Evolutionary conservation across 2,329 filamentous ascomycete species (phyloP).

Genomic region (Colletotrichum horii): DNA sequence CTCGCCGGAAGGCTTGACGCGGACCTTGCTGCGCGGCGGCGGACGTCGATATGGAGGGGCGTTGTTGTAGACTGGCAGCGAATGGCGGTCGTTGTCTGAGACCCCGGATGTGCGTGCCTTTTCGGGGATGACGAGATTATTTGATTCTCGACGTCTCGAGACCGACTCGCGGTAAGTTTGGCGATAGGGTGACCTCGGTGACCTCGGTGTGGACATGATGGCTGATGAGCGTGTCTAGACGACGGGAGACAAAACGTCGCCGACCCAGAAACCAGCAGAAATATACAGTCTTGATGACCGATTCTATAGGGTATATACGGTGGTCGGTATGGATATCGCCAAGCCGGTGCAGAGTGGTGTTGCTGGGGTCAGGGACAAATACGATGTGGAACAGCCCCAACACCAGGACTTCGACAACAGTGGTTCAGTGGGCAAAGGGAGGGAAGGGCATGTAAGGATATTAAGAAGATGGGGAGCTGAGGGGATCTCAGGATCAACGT

Average conservation of each 20-base stretch:
- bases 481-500: neutral
- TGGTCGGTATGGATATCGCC: neutral
- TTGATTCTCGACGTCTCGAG: conserved; percentile 7
- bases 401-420: neutral
- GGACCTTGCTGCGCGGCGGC: conserved; percentile 42
- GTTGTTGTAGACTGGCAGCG: conserved; percentile 11
- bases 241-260: neutral
- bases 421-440: neutral
- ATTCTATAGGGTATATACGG: neutral
- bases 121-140: neutral
- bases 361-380: neutral
- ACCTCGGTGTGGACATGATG: conserved; percentile 16
- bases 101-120: conserved; percentile 2
- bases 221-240: neutral
- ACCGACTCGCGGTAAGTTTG: conserved; percentile 12
- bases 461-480: neutral
- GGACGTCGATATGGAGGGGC: neutral
- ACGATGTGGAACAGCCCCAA: conserved; percentile 4
- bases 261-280: neutral
- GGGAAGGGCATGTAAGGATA: neutral
- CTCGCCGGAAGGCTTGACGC: conserved; percentile 43
- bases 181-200: conserved; percentile 15
- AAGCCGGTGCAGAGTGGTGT: neutral
- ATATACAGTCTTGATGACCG: neutral
- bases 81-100: neutral